Evolutionary conservation across 2,329 filamentous ascomycete species (phyloP).

Genomic region (Penicillium corylophilum): DNA sequence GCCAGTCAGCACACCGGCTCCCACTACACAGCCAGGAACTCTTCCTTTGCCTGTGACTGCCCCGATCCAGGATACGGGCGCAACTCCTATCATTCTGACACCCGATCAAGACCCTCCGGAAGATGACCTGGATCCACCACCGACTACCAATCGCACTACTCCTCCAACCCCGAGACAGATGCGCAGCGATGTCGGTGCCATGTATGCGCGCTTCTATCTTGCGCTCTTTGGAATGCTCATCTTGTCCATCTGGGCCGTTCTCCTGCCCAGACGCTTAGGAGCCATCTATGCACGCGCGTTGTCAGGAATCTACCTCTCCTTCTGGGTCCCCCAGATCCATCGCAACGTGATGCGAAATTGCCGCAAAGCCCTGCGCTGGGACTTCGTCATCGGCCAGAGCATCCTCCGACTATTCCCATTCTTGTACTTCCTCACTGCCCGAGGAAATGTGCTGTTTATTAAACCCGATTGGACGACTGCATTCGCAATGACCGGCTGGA

Average conservation of each 20-base stretch:
- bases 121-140: constrained; percentile 35
- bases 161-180: constrained; percentile 35
- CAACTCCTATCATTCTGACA: constrained; percentile 58
- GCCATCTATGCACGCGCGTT: constrained; percentile 61
- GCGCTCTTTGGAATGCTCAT: constrained; percentile 58
- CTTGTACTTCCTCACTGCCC: constrained; percentile 77
- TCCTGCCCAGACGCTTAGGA: constrained; percentile 55
- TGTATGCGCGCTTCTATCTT: constrained; percentile 64
- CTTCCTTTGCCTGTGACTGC: constrained; percentile 56
- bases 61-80: constrained; percentile 45
- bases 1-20: constrained; percentile 22
- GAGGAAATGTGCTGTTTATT: constrained; percentile 78
- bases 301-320: constrained; percentile 75
- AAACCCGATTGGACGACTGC: constrained; percentile 67
- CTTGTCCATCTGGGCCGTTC: constrained; percentile 58
- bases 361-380: constrained; percentile 85
- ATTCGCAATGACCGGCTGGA: constrained; percentile 67
- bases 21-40: constrained; percentile 33
- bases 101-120: constrained; percentile 57
- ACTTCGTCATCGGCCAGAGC: constrained; percentile 83
- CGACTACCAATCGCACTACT: constrained; percentile 35
- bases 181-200: constrained; percentile 53
- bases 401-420: constrained; percentile 75
- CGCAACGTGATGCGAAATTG: constrained; percentile 90
- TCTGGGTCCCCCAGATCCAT: constrained; percentile 90